Evolutionary conservation across 345 rosid species (phyloP).

Genomic region (Sisymbrium irio): DNA sequence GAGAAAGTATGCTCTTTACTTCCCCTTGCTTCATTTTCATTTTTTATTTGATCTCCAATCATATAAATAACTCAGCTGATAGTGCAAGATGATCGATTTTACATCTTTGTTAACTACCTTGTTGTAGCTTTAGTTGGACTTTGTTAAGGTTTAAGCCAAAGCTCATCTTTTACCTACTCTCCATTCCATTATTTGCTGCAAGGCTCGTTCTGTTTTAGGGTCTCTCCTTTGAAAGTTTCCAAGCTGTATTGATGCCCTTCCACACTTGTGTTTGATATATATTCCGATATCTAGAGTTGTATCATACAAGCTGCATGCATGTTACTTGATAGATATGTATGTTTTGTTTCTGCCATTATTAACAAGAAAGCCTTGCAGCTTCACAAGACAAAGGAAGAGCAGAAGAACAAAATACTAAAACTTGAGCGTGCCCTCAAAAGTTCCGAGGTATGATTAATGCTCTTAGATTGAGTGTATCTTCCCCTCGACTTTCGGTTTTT

Average conservation of each 20-base stretch:
- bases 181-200: neutral
- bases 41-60: neutral
- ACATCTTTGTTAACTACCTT: neutral
- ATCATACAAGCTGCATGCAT: neutral
- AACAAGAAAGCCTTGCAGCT: slow-evolving; percentile 47
- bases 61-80: neutral
- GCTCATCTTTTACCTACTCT: neutral
- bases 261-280: neutral
- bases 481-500: neutral
- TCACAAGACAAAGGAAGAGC: slow-evolving; percentile 63
- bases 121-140: neutral
- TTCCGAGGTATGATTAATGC: slow-evolving; percentile 63
- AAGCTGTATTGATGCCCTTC: neutral
- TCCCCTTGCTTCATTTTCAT: neutral
- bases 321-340: neutral
- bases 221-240: neutral
- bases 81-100: neutral
- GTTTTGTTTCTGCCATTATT: neutral
- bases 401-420: slow-evolving; percentile 68
- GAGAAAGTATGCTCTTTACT: slow-evolving; percentile 52
- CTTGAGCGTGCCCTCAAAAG: slow-evolving; percentile 86
- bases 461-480: neutral
- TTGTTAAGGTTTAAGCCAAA: neutral
- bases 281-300: neutral
- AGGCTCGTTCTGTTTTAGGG: neutral